Conservation (phyloP, 345 rosid genomes). For the Populus nigra region DNA sequence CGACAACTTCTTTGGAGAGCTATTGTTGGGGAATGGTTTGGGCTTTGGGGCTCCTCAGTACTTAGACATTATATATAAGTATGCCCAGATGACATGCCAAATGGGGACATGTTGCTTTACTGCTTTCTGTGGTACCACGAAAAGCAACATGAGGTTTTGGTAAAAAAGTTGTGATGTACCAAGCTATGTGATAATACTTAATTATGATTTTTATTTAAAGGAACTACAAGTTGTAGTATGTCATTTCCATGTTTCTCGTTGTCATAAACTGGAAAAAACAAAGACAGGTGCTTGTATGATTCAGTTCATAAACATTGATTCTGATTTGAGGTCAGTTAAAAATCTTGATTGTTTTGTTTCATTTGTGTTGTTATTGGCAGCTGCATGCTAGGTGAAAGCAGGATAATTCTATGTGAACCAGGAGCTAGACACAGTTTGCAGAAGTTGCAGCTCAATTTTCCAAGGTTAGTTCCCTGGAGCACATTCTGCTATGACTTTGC, state of each 20-base stretch:
- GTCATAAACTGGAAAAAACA: neutral
- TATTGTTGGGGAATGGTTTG: too few species aligned
- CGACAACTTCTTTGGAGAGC: neutral
- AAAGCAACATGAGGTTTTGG: too few species aligned
- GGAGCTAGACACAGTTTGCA: conserved; percentile 80
- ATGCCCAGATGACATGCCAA: too few species aligned
- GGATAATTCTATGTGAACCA: conserved; percentile 77
- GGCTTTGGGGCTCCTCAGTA: too few species aligned
- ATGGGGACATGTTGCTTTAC: too few species aligned
- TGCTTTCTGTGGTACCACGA: too few species aligned
- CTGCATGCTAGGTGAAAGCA: conserved; percentile 88
- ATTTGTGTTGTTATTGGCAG: conserved; percentile 35
- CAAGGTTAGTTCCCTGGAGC: conserved; percentile 50
- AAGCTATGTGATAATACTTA: too few species aligned
- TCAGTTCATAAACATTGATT: neutral
- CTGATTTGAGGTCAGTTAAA: neutral
- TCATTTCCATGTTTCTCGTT: neutral
- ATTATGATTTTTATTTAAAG: too few species aligned
- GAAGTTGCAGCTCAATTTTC: conserved; percentile 92
- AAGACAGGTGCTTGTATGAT: neutral
- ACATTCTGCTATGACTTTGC: neutral
- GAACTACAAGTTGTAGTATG: neutral
- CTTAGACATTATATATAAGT: too few species aligned
- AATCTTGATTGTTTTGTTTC: neutral
- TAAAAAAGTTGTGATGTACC: too few species aligned